Evolutionary conservation across 164 flowering plant genomes (phyloP).

Genomic region (Tetrastigma voinierianum): DNA sequence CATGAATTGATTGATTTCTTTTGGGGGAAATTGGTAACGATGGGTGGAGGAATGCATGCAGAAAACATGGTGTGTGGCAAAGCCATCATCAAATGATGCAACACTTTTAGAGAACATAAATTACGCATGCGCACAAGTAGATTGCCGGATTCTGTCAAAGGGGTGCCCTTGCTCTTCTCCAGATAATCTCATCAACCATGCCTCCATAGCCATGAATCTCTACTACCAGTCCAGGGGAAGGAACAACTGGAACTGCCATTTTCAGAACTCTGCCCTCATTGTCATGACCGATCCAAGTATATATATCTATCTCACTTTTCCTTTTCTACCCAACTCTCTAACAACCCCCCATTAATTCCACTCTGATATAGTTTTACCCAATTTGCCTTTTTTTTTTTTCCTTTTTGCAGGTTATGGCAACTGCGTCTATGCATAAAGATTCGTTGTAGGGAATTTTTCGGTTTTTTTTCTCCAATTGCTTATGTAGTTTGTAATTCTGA

Average conservation of each 20-base stretch:
- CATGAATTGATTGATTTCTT: neutral
- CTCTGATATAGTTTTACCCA: neutral
- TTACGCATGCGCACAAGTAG: slow-evolving; percentile 66
- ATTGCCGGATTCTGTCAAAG: slow-evolving; percentile 46
- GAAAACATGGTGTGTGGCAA: slow-evolving; percentile 93
- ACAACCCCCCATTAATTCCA: neutral
- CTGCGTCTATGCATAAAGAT: slow-evolving; percentile 18
- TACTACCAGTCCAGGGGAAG: slow-evolving; percentile 69
- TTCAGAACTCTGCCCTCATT: slow-evolving; percentile 57
- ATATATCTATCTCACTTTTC: too few relatives aligned
- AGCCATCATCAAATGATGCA: slow-evolving; percentile 64
- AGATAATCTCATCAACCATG: slow-evolving; percentile 65
- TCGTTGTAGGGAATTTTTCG: neutral
- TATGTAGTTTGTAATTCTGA: neutral
- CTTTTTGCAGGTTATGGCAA: slow-evolving; percentile 28
- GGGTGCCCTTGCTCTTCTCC: slow-evolving; percentile 65
- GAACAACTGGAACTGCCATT: slow-evolving; percentile 70
- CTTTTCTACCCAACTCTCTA: neutral
- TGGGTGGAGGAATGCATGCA: too few relatives aligned
- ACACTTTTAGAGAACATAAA: slow-evolving; percentile 48
- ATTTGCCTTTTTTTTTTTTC: neutral
- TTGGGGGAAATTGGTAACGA: neutral
- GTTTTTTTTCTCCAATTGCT: neutral
- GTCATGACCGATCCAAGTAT: slow-evolving; percentile 75
- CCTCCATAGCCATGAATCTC: slow-evolving; percentile 86